Percentiles rank a stretch among this genome's conserved stretches.
phyloP scores from a whole-genome alignment of 805 yeast species.

The Maudiozyma bulderi region DNA sequence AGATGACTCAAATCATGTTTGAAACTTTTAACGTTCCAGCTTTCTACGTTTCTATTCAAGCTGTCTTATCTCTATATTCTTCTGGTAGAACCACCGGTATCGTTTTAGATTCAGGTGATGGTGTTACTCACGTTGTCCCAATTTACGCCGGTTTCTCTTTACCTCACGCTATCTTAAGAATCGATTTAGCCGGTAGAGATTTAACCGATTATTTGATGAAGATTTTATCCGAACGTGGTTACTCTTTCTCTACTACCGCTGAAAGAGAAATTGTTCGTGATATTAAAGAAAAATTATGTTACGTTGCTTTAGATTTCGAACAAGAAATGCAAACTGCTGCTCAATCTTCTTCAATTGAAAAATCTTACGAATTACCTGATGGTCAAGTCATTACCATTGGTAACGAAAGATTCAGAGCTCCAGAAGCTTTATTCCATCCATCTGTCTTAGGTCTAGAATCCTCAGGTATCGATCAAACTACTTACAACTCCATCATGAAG shows the following conservation, averaged over 20 bases:
- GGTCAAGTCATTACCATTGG: constrained; percentile 99
- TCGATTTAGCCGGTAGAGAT: constrained; percentile 99
- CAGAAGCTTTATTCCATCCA: constrained; percentile 99
- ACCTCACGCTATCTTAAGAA: constrained; percentile 97
- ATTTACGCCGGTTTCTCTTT: constrained; percentile 99
- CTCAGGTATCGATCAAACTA: constrained; percentile 97
- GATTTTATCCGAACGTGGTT: constrained; percentile 97
- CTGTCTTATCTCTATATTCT: constrained; percentile 94
- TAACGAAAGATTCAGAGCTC: constrained; percentile 99
- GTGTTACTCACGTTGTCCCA: constrained; percentile 99
- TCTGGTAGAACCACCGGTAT: constrained; percentile 99
- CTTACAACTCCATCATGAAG: constrained; percentile 70
- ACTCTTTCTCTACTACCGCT: constrained; percentile 96
- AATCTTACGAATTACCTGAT: constrained; percentile 98
- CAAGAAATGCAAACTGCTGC: constrained; percentile 99
- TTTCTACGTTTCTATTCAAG: constrained; percentile 97
- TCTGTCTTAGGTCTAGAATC: constrained; percentile 83
- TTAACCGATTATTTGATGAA: constrained; percentile 98
- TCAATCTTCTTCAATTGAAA: constrained; percentile 95
- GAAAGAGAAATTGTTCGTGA: constrained; percentile 89
- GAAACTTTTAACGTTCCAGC: constrained; percentile 99
- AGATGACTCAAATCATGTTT: constrained; percentile 98
- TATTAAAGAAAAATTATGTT: constrained; percentile 97
- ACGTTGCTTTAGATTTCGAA: constrained; percentile 97
- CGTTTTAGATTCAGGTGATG: constrained; percentile 99